Base-by-base conservation (phyloP, 257 asterid genomes). In the Capsicum rhomboideum region DNA sequence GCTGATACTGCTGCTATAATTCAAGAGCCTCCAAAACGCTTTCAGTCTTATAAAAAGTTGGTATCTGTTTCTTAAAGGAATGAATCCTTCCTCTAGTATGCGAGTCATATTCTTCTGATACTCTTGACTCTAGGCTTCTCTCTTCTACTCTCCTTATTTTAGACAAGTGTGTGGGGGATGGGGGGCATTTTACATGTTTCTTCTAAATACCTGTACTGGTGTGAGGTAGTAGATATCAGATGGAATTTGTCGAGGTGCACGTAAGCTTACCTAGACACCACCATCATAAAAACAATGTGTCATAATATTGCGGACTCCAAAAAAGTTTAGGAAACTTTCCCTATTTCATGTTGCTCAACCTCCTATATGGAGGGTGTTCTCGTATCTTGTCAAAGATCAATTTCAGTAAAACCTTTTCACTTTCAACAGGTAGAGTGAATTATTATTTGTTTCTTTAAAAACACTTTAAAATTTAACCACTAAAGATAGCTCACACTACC, bases 1-100 rank as follows among this genome's bases (percentile, higher is more conserved):
- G 89, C 93, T 44, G 99, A 96, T 91, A 96, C 99, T 86, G 99
- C 97, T 88, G 92, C 98, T 84, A 82, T 92, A 87, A 87, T 96
- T 84, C 92, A 93, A 89, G 97, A 90, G 87, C 84, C 93, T 86
- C 91, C 93, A 55, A 93, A 90, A 84, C 89, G 88, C 79, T 91
- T 93, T 88, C 98, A 93, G 86, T 84, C 90, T 61, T 96, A 93
- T 90, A 96, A 92, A 89, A 91, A 90, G 99, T 93, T 56, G 86
- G 91, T 82, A 85, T 69, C 18, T 84, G 81, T 50, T 49, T 75
- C 81, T 49, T 75, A 49, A 50, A 49, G 49, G 42, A 14, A 16
- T 49, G 61, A 8, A 58, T 74, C 58, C 80, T 42, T 72, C 12
- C 37, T 44, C 44, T 64, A 13, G 13, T 29, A 66, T 9, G 74